phyloP scores from a whole-genome alignment of 306 rosid species.

The Cyclanthera cordifolia region DNA sequence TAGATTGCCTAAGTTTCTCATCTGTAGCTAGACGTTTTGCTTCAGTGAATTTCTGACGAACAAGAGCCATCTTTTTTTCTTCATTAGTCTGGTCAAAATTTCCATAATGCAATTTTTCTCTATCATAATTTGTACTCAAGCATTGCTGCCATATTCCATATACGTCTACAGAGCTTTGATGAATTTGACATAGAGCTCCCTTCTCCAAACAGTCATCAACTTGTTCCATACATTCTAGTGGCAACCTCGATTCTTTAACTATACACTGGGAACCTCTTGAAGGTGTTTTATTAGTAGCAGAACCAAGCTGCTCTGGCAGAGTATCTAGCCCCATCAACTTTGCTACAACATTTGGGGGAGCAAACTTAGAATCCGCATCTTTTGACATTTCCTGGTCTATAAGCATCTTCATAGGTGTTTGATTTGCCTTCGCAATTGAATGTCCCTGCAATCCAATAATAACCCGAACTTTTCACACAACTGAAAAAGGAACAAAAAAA shows the following conservation, averaged over 20 bases:
- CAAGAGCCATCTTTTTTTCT: slow-evolving; percentile 54
- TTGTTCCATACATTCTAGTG: slow-evolving; percentile 38
- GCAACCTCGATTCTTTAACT: slow-evolving; percentile 31
- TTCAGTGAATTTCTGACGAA: slow-evolving; percentile 63
- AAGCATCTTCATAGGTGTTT: slow-evolving; percentile 60
- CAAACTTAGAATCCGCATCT: slow-evolving; percentile 43
- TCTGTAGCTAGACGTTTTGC: slow-evolving; percentile 52
- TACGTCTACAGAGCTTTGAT: slow-evolving; percentile 37
- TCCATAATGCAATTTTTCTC: slow-evolving; percentile 52
- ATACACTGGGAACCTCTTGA: slow-evolving; percentile 34
- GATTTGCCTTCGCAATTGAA: slow-evolving; percentile 42
- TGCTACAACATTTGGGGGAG: slow-evolving; percentile 74
- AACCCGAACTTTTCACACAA: slow-evolving; percentile 29
- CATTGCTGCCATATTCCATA: slow-evolving; percentile 69
- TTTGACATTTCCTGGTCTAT: slow-evolving; percentile 74
- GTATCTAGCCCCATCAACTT: slow-evolving; percentile 90
- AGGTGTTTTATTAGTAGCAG: slow-evolving; percentile 40
- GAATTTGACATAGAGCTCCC: slow-evolving; percentile 38
- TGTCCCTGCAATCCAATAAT: slow-evolving; percentile 42
- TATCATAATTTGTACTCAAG: slow-evolving; percentile 31
- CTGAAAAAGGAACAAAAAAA: slow-evolving; percentile 10
- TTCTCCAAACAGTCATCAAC: slow-evolving; percentile 36
- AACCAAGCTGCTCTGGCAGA: slow-evolving; percentile 43
- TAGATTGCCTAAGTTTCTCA: slow-evolving; percentile 52
- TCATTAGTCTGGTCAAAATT: slow-evolving; percentile 33